Percentiles rank a stretch among this genome's conserved stretches.
phyloP scores from a whole-genome alignment of 1,284 basidiomycete species.

The Malassezia caprae region DNA sequence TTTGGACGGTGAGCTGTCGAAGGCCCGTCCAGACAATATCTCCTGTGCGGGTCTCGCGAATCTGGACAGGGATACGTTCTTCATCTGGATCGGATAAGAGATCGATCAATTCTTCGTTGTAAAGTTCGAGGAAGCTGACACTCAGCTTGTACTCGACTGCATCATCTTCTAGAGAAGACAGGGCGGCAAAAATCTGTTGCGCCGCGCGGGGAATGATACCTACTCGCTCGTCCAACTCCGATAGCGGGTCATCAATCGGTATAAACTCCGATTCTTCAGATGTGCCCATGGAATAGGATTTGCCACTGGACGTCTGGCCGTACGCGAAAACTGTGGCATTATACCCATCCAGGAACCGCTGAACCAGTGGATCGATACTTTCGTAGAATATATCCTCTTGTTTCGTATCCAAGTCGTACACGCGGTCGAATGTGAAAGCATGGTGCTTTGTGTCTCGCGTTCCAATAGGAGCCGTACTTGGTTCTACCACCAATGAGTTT shows the following conservation, averaged over 20 bases:
- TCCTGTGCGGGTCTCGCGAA: slow-evolving; percentile 90
- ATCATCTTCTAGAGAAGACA: slow-evolving; percentile 41
- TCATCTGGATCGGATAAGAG: slow-evolving; percentile 40
- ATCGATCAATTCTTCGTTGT: slow-evolving; percentile 64
- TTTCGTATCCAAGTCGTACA: slow-evolving; percentile 68
- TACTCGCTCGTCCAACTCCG: slow-evolving; percentile 28
- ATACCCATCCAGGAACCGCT: slow-evolving; percentile 85
- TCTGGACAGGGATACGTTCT: slow-evolving; percentile 70
- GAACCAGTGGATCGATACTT: slow-evolving; percentile 73
- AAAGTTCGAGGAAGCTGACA: slow-evolving; percentile 66
- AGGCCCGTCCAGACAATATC: slow-evolving; percentile 94
- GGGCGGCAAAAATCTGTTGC: slow-evolving; percentile 72
- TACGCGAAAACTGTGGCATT: slow-evolving; percentile 97
- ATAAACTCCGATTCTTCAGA: slow-evolving; percentile 24
- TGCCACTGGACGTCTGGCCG: slow-evolving; percentile 92
- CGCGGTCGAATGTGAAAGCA: slow-evolving; percentile 83
- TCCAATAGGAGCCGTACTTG: background rate
- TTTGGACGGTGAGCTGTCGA: slow-evolving; percentile 75
- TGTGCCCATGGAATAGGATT: slow-evolving; percentile 82
- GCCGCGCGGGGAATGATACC: slow-evolving; percentile 94
- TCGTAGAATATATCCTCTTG: slow-evolving; percentile 75
- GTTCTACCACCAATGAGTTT: slow-evolving; percentile 8
- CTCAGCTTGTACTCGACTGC: slow-evolving; percentile 32
- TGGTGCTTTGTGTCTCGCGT: slow-evolving; percentile 57
- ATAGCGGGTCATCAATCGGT: slow-evolving; percentile 27